These are phyloP conservation scores for Epichloe gansuensis DNA, from an alignment of 2,329 filamentous ascomycete species.

Conservation along the genomic window DNA sequence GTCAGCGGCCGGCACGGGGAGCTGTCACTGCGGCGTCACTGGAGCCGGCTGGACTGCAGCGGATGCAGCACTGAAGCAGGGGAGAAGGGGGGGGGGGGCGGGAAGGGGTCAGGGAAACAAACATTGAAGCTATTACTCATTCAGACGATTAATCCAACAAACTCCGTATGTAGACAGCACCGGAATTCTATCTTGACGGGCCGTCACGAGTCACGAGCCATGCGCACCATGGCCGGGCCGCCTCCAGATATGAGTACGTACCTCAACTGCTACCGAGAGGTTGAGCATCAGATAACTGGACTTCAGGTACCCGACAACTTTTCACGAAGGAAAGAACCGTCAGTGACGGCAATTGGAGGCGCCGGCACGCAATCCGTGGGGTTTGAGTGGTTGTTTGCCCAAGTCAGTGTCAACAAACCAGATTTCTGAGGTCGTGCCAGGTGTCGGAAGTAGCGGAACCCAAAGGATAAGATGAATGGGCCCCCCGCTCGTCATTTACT, in stretches of 20 bases:
- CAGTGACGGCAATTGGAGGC: constrained; percentile 9
- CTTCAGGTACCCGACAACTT: neutral
- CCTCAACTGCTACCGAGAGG: neutral
- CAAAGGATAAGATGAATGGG: too few species aligned
- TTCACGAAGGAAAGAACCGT: neutral
- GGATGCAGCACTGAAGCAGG: neutral
- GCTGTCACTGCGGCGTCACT: constrained; percentile 2
- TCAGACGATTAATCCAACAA: neutral
- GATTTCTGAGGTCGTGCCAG: too few species aligned
- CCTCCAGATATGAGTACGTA: too few species aligned
- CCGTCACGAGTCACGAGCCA: neutral
- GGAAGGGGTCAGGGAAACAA: neutral
- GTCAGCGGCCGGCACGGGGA: constrained; percentile 1
- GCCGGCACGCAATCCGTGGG: too few species aligned
- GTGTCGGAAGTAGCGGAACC: too few species aligned
- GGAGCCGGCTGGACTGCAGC: neutral
- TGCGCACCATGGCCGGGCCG: neutral
- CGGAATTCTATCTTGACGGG: neutral
- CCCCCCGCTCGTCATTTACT: too few species aligned
- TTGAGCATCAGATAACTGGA: neutral
- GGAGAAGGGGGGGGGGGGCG: too few species aligned
- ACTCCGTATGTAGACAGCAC: too few species aligned
- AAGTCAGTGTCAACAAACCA: too few species aligned
- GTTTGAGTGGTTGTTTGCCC: too few species aligned
- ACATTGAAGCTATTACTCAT: too few species aligned